Evolutionary conservation across 1,284 basidiomycete species (phyloP), one percentile per base, ranked within the genome.

Genomic region (Moniliophthora roreri): DNA sequence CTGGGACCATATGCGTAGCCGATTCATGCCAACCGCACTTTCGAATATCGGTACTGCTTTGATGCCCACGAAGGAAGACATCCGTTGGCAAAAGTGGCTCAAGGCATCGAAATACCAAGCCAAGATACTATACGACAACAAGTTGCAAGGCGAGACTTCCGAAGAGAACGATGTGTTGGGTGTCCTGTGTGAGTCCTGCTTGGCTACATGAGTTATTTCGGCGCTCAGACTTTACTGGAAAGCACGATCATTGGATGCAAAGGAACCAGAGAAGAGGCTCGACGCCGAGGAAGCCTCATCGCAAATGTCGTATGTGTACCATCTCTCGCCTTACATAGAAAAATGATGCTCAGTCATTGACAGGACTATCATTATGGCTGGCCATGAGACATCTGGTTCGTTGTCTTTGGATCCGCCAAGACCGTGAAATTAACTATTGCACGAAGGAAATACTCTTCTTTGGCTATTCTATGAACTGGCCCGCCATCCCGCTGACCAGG

Each of bases 401-500:
- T 23, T 21, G 15, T 24, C 16, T 15, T 21, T 21, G 18, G 10
- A 20, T 21, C 18, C 21, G 26, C 21, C 2, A 13, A 20, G 21
- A n/a, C n/a, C n/a, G n/a, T 2, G n/a, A n/a, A n/a, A n/a, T n/a
- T n/a, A n/a, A n/a, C n/a, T n/a, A n/a, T n/a, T n/a, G n/a, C n/a
- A n/a, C n/a, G n/a, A n/a, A n/a, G n/a, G n/a, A n/a, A n/a, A n/a
- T n/a, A n/a, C n/a, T n/a, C 15, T 42, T 20, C 21, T 15, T 24
- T 46, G 44, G 44, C 8, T 28, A 4, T 15, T 46, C 5, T 46
- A 46, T 15, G 65, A 69, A 48, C 57, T 67, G 9, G 50, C 63
- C 4, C 51, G 48, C 41, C 54, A 62, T 24, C 63, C 62, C 1
- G 57, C 62, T 40, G 59, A 62, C 18, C 66, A 69, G 52, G 50